Evolutionary conservation across 176 grass and related monocot species (phyloP).

Genomic region (Juncus inflexus): DNA sequence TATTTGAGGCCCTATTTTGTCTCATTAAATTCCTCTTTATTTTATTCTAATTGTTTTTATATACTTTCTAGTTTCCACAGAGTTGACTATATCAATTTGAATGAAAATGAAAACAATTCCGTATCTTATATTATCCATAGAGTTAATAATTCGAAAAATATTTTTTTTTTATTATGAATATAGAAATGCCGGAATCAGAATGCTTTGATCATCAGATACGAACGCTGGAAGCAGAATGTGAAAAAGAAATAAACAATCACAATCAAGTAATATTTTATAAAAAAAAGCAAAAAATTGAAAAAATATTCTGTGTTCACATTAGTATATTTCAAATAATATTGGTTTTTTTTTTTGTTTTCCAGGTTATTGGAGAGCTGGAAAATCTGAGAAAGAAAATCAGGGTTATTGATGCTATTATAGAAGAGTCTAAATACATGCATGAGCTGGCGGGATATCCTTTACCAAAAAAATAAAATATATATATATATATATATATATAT

Average conservation of each 20-base stretch:
- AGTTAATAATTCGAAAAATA: no score
- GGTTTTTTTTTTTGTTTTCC: constrained; percentile 4
- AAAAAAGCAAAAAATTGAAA: not conserved
- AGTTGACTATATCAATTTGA: no score
- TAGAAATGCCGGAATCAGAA: constrained; percentile 30
- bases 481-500: no score
- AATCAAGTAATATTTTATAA: constrained; percentile 30
- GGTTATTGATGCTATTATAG: constrained; percentile 60
- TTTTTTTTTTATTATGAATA: no score
- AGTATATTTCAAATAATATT: not conserved
- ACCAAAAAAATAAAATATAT: not conserved
- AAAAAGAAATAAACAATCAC: constrained; percentile 41
- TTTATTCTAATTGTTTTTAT: no score
- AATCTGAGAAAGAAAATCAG: constrained; percentile 49
- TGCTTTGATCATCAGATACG: constrained; percentile 36
- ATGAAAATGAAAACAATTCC: no score
- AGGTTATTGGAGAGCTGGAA: constrained; percentile 50
- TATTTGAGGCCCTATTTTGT: no score
- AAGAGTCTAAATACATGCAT: constrained; percentile 50
- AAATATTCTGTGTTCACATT: constrained; percentile 1
- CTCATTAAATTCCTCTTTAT: no score
- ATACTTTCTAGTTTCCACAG: no score
- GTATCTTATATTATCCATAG: no score
- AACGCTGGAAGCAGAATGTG: constrained; percentile 48
- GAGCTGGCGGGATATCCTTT: constrained; percentile 77